Evolutionary conservation across 495 filamentous ascomycete genomes (phyloP), one percentile per base, ranked within the genome.

Genomic region (Penicillium cosmopolitanum): DNA sequence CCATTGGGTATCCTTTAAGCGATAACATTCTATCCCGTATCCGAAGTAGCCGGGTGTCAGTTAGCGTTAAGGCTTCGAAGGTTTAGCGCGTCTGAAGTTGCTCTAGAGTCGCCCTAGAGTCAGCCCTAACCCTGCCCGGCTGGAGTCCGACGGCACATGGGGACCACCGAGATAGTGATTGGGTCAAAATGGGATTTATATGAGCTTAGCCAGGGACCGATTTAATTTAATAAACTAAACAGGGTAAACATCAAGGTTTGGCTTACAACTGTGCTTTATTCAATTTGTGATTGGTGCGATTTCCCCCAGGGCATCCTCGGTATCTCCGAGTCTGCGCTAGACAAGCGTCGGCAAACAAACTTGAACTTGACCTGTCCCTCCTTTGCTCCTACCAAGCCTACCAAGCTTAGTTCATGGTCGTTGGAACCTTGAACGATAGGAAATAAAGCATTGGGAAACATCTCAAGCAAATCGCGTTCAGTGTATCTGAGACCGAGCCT

Each of bases 81-180:
- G n/a, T 15, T 50, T 50, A 52, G 42, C 23, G 51, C 42, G 42
- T 44, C 42, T 16, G 42, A 6, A 44, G 16, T 44, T 5, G 42
- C 16, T 44, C 16, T 44, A 44, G 42, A 16, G n/a, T 35, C 51
- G 57, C 43, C 38, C 57, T 55, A 52, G 44, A 31, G 19, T 13
- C 28, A 31, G 8, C 23, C 23, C 23, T 23, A 23, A 23, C 23
- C 23, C 21, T 18, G 6, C n/a, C 12, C n/a, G 40, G 40, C 40
- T 43, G 40, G n/a, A 15, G 2, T 23, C 36, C 57, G 21, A 10
- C n/a, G 25, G 40, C 42, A 44, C 42, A 44, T 44, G 42, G 42
- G 15, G 42, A 16, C 16, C 16, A 44, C 7, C 16, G n/a, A 19
- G 42, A 5, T 44, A 6, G 16, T 15, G 15, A 44, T 16, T 44